These are phyloP conservation scores for Hyaloscypha finlandica DNA, from an alignment of 495 filamentous ascomycete genomes.

Conservation along the genomic window DNA sequence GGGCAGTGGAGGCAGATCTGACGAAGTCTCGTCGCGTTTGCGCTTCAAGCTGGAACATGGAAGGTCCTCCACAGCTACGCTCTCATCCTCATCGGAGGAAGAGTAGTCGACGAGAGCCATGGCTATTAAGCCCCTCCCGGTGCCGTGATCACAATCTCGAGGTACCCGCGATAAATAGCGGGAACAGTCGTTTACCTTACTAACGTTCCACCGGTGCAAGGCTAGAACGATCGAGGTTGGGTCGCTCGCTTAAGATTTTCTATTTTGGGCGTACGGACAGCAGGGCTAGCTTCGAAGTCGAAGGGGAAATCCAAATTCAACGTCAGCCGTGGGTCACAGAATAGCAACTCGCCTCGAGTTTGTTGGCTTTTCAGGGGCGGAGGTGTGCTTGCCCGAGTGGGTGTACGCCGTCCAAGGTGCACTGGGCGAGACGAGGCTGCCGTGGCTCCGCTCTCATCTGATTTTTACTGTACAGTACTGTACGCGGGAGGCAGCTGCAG, in stretches of 20 bases:
- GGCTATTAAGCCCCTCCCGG: not conserved
- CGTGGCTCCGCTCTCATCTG: not conserved
- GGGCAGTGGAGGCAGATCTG: constrained; percentile 76
- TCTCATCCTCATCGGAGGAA: constrained; percentile 51
- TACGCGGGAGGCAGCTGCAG: not conserved
- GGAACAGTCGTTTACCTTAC: not conserved
- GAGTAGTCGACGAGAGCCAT: constrained; percentile 75
- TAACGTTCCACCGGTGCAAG: not conserved
- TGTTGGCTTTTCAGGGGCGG: no score
- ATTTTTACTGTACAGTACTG: not conserved
- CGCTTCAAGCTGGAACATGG: constrained; percentile 12
- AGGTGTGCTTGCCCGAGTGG: no score
- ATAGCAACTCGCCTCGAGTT: not conserved
- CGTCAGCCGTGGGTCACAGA: constrained; percentile 18
- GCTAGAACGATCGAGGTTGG: not conserved
- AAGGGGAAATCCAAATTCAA: constrained; percentile 4
- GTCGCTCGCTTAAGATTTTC: not conserved
- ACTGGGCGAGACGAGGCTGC: not conserved
- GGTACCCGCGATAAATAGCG: not conserved
- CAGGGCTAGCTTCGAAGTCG: not conserved
- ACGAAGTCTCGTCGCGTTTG: constrained; percentile 34
- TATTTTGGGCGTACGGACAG: not conserved
- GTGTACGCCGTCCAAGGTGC: no score
- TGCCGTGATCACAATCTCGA: not conserved
- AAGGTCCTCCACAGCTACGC: constrained; percentile 22